phyloP scores from a whole-genome alignment of 2,329 filamentous ascomycete genomes.

The Trichoderma hamatum region DNA sequence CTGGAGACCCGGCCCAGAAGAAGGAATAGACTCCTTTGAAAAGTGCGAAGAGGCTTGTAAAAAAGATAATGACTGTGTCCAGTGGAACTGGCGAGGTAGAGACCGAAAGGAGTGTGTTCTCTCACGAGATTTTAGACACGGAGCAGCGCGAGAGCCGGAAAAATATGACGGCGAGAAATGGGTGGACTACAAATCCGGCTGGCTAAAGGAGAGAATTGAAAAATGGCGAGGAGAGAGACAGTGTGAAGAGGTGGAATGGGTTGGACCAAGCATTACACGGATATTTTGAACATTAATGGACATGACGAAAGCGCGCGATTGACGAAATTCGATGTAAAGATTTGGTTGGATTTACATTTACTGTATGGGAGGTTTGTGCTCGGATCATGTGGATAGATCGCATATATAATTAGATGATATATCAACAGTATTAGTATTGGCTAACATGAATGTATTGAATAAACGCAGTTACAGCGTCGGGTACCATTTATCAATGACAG shows the following conservation, averaged over 20 bases:
- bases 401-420: conserved; percentile 9
- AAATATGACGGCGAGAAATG: conserved; percentile 35
- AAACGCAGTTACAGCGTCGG: neutral
- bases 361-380: neutral
- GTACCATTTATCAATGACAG: neutral
- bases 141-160: conserved; percentile 32
- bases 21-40: conserved; percentile 35
- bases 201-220: conserved; percentile 35
- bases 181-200: conserved; percentile 40
- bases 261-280: conserved; percentile 36
- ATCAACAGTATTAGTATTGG: neutral
- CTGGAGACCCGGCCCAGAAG: conserved; percentile 34
- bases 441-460: neutral
- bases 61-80: conserved; percentile 34
- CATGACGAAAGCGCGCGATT: neutral
- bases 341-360: conserved; percentile 7
- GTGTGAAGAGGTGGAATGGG: conserved; percentile 39
- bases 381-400: neutral
- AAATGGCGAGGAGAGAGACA: conserved; percentile 34
- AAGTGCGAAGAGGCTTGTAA: conserved; percentile 37
- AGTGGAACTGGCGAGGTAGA: conserved; percentile 40
- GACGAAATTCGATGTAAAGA: neutral
- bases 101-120: conserved; percentile 38
- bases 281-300: conserved; percentile 23
- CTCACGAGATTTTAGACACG: conserved; percentile 37